Conservation (phyloP, 148 eudicot genomes). For the Diospyros lotus region DNA sequence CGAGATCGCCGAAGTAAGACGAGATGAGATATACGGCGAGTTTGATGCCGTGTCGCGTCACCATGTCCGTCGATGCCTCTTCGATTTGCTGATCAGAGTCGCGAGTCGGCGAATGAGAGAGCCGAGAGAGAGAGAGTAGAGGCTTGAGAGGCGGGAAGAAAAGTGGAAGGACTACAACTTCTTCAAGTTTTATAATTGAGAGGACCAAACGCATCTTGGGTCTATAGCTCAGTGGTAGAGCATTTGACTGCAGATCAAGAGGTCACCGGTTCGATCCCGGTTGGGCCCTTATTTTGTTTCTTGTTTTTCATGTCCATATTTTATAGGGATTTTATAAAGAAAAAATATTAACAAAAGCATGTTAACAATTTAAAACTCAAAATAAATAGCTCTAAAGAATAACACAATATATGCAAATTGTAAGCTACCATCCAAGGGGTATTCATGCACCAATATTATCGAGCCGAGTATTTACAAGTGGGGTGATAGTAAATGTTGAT, state of each 20-base stretch:
- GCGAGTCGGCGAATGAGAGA: background rate
- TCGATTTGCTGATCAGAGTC: background rate
- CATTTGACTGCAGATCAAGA: background rate
- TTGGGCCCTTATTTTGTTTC: background rate
- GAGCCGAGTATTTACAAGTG: too few species aligned
- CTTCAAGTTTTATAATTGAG: too few species aligned
- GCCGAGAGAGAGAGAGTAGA: background rate
- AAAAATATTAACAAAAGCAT: too few species aligned
- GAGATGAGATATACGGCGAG: conserved; percentile 67
- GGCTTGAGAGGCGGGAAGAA: background rate
- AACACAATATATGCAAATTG: too few species aligned
- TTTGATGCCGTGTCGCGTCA: conserved; percentile 52
- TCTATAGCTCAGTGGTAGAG: background rate
- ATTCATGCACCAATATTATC: too few species aligned
- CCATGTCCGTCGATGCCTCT: conserved; percentile 9
- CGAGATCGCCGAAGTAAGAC: conserved; percentile 60
- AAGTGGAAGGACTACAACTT: background rate
- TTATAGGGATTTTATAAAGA: background rate
- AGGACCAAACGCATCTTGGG: background rate
- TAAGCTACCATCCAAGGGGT: too few species aligned
- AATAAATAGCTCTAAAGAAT: too few species aligned
- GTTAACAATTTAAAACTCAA: too few species aligned
- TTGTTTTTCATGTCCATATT: background rate
- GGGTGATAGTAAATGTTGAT: too few species aligned
- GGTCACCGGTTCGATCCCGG: conserved; percentile 16